Conservation (phyloP, 768 basidiomycete species). For the Pholiota molesta region DNA sequence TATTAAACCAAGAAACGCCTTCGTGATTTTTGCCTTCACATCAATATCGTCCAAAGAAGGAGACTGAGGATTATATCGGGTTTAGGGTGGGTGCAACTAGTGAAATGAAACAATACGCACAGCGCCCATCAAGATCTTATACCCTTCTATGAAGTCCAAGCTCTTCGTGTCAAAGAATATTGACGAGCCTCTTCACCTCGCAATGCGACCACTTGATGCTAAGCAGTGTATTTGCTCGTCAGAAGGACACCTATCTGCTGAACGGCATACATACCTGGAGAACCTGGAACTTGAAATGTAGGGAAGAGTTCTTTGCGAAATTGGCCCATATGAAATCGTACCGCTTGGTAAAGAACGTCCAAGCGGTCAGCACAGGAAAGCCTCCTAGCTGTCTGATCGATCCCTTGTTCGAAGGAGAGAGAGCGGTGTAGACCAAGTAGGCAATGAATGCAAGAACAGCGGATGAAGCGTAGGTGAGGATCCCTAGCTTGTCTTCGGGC, state of each 20-base stretch:
- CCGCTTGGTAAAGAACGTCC: conserved; percentile 35
- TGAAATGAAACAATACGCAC: conserved; percentile 17
- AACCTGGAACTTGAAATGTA: conserved; percentile 32
- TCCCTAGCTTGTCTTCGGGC: neutral
- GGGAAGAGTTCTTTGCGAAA: conserved; percentile 25
- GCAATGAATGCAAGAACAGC: conserved; percentile 2
- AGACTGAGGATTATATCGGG: conserved; percentile 2
- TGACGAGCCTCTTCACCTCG: conserved; percentile 35
- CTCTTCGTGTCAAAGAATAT: conserved; percentile 32
- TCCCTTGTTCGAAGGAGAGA: conserved; percentile 7
- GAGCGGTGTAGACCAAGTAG: conserved; percentile 4
- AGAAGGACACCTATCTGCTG: neutral
- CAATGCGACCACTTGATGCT: conserved; percentile 33
- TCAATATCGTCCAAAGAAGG: conserved; percentile 30
- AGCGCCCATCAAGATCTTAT: conserved; percentile 36
- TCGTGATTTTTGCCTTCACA: conserved; percentile 10
- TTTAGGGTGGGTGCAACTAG: neutral
- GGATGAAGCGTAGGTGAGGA: neutral
- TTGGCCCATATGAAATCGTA: conserved; percentile 32
- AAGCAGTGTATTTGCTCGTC: neutral
- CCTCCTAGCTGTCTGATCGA: conserved; percentile 26
- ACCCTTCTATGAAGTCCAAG: conserved; percentile 35
- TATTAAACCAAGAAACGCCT: conserved; percentile 26
- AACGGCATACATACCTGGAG: conserved; percentile 27
- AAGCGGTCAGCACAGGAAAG: conserved; percentile 30